These are phyloP conservation scores for Erythrobasidium hasegawianum DNA, from an alignment of 1,284 basidiomycete species.

Conservation along the genomic window DNA sequence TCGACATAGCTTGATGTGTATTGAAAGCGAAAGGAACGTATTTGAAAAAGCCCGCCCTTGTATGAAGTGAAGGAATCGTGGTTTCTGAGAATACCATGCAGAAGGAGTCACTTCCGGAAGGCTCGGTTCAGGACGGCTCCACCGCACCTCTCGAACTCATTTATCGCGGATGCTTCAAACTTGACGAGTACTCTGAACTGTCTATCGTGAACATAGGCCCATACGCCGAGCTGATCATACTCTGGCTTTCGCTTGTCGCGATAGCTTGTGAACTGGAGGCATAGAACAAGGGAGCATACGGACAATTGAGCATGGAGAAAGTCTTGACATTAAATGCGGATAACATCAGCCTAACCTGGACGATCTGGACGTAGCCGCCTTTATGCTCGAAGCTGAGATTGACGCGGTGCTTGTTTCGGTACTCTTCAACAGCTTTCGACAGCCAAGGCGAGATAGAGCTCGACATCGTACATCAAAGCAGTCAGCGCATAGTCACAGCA, in stretches of 20 bases:
- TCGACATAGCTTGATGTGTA: slow-evolving; percentile 14
- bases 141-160: slow-evolving; percentile 16
- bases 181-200: slow-evolving; percentile 4
- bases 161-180: slow-evolving; percentile 18
- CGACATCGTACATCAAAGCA: slow-evolving; percentile 23
- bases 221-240: slow-evolving; percentile 11
- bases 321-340: too few relatives aligned
- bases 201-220: slow-evolving; percentile 25
- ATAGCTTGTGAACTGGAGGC: slow-evolving; percentile 18
- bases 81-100: not conserved
- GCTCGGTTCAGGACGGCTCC: not conserved
- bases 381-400: slow-evolving; percentile 21
- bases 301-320: too few relatives aligned
- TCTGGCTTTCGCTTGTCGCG: slow-evolving; percentile 7
- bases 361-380: slow-evolving; percentile 13
- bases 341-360: slow-evolving; percentile 9
- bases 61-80: slow-evolving; percentile 27
- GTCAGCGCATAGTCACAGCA: too few relatives aligned
- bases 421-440: slow-evolving; percentile 4
- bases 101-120: not conserved
- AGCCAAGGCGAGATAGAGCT: slow-evolving; percentile 23
- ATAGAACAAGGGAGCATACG: not conserved
- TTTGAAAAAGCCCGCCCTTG: slow-evolving; percentile 24
- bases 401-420: slow-evolving; percentile 8
- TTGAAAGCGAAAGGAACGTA: slow-evolving; percentile 9